Evolutionary conservation across 2,329 filamentous ascomycete genomes (phyloP).

Genomic region (Ophiostoma sp.): DNA sequence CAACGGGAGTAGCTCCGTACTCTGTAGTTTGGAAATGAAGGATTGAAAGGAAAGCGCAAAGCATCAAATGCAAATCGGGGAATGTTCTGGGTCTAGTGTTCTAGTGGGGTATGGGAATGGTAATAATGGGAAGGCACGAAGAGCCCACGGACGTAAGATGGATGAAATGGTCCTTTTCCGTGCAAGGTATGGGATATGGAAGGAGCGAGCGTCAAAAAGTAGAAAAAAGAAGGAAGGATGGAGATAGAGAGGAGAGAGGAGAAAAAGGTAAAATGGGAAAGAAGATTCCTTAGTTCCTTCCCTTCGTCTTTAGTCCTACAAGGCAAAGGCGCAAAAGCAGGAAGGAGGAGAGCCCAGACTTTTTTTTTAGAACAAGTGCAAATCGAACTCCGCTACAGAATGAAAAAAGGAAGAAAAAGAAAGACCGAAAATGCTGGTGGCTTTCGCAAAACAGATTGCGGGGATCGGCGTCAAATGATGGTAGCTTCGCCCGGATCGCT

Average conservation of each 20-base stretch:
- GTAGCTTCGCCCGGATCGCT: constrained; percentile 15
- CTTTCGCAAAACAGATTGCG: constrained; percentile 16
- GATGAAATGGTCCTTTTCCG: background rate
- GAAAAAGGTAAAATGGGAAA: background rate
- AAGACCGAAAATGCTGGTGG: background rate
- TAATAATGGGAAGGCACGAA: background rate
- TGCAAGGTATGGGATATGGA: too few species aligned
- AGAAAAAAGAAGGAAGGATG: background rate
- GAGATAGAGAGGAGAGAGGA: background rate
- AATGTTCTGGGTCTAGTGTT: background rate
- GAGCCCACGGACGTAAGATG: background rate
- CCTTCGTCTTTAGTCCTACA: too few species aligned
- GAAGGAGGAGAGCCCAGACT: background rate
- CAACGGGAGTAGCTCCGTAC: background rate
- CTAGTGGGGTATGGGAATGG: too few species aligned
- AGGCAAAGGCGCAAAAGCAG: background rate
- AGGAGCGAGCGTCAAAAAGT: background rate
- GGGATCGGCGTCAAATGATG: constrained; percentile 9
- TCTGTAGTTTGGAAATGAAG: background rate
- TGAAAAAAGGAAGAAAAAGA: background rate
- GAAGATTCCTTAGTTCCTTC: background rate
- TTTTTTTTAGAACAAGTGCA: background rate
- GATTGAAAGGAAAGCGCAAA: background rate
- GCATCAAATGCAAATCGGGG: background rate
- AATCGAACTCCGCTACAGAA: background rate